Conservation (phyloP, 768 basidiomycete genomes). For the Rhizopogon salebrosus region DNA sequence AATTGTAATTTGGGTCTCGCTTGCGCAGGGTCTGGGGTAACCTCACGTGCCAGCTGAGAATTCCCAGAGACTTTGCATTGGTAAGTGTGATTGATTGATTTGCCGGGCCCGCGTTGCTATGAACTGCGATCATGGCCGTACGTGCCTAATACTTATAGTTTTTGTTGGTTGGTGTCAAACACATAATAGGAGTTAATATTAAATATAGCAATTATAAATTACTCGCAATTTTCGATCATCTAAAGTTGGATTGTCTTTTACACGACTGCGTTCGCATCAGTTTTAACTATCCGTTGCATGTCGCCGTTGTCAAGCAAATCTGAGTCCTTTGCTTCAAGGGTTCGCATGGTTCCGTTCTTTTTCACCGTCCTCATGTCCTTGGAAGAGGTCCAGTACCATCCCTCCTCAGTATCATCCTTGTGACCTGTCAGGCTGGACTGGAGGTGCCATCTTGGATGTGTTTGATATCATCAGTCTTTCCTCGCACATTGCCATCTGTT, state of each 20-base stretch:
- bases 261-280: background rate
- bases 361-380: background rate
- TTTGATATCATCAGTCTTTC: conserved; percentile 5
- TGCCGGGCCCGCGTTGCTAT: too few species aligned
- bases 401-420: background rate
- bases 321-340: background rate
- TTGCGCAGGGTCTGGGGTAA: too few species aligned
- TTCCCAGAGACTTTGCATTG: too few species aligned
- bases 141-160: too few species aligned
- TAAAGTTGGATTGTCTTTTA: background rate
- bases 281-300: background rate
- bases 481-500: conserved; percentile 7
- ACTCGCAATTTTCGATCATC: too few species aligned
- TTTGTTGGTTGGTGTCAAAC: too few species aligned
- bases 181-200: too few species aligned
- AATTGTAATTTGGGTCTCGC: background rate
- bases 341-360: background rate
- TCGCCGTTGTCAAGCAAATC: conserved; percentile 6
- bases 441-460: background rate
- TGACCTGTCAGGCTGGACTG: background rate
- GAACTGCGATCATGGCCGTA: too few species aligned
- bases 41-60: too few species aligned
- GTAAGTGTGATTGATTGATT: too few species aligned
- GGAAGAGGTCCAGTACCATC: background rate
- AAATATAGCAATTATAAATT: too few species aligned